Evolutionary conservation across 2,329 filamentous ascomycete species (phyloP), one percentile per base, ranked within the genome.

Genomic region (Lachnellula subtilissima): DNA sequence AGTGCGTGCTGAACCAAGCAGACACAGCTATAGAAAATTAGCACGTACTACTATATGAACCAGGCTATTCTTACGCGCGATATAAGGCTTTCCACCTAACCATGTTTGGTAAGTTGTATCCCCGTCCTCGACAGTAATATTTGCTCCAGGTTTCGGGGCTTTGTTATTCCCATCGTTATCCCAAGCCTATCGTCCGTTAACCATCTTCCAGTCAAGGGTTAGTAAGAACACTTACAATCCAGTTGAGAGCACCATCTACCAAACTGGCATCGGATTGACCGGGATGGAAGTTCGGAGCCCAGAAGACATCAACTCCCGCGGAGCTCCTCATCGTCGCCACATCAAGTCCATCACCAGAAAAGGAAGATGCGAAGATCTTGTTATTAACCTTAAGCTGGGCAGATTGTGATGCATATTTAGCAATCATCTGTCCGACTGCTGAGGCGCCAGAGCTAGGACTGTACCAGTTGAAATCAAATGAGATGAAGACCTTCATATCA

Each of bases 331-430:
- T 75, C 0, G 61, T 60, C n/a, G 70, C 65, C 45, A 73, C 71
- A 45, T 61, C 64, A 1, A 72, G 59, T 0, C 77, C 77, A 65
- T 80, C 77, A 53, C 80, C 80, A 2, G 77, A 79, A n/a, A 75
- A 78, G 5, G 78, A 78, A 15, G 79, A 68, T 1, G 77, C 73
- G 58, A 73, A 70, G 37, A 64, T 63, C 19, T 74, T 68, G 3
- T 48, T 54, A 45, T 64, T 50, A 57, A 71, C 66, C 43, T 68
- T 69, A 42, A 72, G 67, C 23, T 75, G 70, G 1, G 72, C 71
- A n/a, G 64, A 48, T 25, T 67, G 65, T 15, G 57, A 53, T 22
- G 65, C 66, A 50, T 68, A 68, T 28, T 63, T 58, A 17, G 68
- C 64, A 50, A 71, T 65, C 39, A 60, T 65, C 8, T 61, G 43